These are phyloP conservation scores for Codiaeum variegatum DNA, from an alignment of 441 rosid species.

Conservation along the genomic window DNA sequence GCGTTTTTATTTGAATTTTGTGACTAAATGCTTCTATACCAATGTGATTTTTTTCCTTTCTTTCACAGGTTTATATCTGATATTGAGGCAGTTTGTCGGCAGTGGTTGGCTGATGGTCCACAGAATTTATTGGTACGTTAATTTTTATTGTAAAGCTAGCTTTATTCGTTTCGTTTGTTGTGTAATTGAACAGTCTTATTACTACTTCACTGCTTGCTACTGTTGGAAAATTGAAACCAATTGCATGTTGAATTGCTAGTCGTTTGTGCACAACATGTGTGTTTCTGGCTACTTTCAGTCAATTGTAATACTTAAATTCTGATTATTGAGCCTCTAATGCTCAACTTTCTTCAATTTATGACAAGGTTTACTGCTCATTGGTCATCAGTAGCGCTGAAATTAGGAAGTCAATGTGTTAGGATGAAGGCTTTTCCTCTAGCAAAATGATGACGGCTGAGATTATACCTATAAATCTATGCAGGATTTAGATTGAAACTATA, in stretches of 20 bases:
- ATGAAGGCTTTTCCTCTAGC: neutral
- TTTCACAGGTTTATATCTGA: slow-evolving; percentile 85
- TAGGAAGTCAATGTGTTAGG: neutral
- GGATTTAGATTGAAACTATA: neutral
- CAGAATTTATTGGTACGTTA: slow-evolving; percentile 70
- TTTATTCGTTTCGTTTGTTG: neutral
- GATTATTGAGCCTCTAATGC: neutral
- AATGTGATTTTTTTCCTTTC: slow-evolving; percentile 15
- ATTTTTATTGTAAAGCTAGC: slow-evolving; percentile 10
- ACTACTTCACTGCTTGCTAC: neutral
- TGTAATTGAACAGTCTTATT: neutral
- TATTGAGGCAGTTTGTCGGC: slow-evolving; percentile 89
- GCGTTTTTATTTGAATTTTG: neutral
- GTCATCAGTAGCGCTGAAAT: neutral
- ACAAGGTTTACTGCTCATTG: neutral
- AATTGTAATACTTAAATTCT: neutral
- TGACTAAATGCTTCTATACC: neutral
- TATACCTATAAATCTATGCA: neutral
- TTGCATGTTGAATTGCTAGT: neutral
- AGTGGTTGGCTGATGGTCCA: slow-evolving; percentile 91
- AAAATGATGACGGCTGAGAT: neutral
- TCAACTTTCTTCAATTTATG: neutral
- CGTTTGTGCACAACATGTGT: neutral
- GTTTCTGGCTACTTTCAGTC: neutral
- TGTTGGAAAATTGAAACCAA: neutral